Percentiles rank a stretch among this genome's conserved stretches.
Conservation (phyloP, 2,329 filamentous ascomycete species). For the Curvularia sp. region DNA sequence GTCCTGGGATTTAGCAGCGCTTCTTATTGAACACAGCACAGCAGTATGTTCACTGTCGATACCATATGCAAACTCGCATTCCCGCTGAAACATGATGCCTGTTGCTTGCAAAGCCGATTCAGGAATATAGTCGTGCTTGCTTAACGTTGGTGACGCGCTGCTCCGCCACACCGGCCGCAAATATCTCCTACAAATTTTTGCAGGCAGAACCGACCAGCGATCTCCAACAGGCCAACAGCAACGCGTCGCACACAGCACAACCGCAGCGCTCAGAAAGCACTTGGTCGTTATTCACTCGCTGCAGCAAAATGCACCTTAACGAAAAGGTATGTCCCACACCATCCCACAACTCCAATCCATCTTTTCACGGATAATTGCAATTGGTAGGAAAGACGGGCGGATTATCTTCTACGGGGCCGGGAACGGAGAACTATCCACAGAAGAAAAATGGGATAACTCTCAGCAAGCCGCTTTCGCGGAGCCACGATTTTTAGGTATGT, state of each 20-base stretch:
- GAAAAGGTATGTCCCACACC: conserved; percentile 47
- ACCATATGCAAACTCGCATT: not conserved
- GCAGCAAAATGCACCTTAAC: not conserved
- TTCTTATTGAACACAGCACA: not conserved
- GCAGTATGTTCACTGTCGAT: not conserved
- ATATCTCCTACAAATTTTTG: not conserved
- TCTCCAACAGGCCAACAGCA: not conserved
- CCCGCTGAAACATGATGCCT: not conserved
- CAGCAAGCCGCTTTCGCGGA: conserved; percentile 53
- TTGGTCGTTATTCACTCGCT: not conserved
- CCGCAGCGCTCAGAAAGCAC: not conserved
- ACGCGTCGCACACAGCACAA: not conserved
- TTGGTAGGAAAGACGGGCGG: conserved; percentile 52
- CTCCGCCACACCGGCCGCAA: not conserved
- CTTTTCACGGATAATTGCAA: conserved; percentile 50
- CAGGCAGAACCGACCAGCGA: not conserved
- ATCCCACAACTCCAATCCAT: conserved; percentile 54
- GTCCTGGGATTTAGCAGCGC: not conserved
- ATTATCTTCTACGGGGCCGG: conserved; percentile 51
- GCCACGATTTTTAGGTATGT: conserved; percentile 49
- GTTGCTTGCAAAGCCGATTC: not conserved
- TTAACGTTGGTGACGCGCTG: not conserved
- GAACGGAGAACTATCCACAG: conserved; percentile 53
- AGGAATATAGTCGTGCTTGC: not conserved
- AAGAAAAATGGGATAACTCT: conserved; percentile 46